phyloP scores from a whole-genome alignment of 1,284 basidiomycete species.

The Ustilago bromivora region DNA sequence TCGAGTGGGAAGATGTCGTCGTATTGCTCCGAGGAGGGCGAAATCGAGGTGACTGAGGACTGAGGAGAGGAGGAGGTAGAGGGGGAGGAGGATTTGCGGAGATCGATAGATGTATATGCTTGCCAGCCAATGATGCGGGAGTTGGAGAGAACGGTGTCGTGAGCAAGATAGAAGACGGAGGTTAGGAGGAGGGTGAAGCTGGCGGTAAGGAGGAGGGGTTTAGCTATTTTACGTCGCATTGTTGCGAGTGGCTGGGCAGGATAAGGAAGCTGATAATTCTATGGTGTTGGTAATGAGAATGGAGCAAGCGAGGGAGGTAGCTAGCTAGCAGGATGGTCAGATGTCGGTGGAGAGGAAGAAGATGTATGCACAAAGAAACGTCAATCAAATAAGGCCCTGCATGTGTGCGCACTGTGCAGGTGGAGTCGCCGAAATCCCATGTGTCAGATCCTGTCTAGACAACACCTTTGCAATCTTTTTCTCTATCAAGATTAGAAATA shows the following conservation, averaged over 20 bases:
- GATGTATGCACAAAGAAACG: background rate
- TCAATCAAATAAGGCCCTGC: background rate
- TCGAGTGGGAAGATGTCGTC: conserved; percentile 57
- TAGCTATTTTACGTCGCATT: conserved; percentile 38
- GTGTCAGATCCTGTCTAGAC: background rate
- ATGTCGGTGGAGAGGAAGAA: background rate
- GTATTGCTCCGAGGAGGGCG: conserved; percentile 7
- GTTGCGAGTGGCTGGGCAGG: background rate
- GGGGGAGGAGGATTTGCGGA: conserved; percentile 13
- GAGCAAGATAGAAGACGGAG: conserved; percentile 47
- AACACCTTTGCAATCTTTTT: background rate
- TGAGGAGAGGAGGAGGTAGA: background rate
- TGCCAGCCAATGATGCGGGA: conserved; percentile 52
- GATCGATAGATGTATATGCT: conserved; percentile 38
- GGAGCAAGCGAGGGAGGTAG: background rate
- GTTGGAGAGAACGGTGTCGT: conserved; percentile 35
- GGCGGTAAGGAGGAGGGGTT: conserved; percentile 35
- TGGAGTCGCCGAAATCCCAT: background rate
- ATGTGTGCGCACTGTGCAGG: background rate
- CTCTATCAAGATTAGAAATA: background rate
- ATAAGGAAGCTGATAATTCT: background rate
- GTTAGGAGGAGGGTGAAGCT: conserved; percentile 46
- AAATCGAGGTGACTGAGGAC: background rate
- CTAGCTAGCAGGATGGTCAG: background rate
- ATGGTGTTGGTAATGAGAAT: background rate